These are phyloP conservation scores for Typha latifolia DNA, from an alignment of 176 grass and related monocot genomes.

Conservation along the genomic window DNA sequence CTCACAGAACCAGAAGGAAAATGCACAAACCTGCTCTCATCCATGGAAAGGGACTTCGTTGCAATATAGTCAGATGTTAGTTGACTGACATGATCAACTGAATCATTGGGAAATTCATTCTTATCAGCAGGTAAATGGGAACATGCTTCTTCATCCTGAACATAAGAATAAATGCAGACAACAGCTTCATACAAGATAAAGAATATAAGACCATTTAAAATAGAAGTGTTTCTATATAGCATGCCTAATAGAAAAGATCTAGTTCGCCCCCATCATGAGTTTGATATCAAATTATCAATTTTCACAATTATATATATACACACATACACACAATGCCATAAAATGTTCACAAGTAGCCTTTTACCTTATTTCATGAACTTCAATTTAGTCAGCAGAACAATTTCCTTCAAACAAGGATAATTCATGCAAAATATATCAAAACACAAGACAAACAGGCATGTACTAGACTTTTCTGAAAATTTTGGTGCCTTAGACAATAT, in stretches of 20 bases:
- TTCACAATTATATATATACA: too few species aligned
- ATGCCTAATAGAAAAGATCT: background rate
- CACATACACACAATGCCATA: too few species aligned
- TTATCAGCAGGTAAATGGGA: slow-evolving; percentile 24
- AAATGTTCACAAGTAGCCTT: too few species aligned
- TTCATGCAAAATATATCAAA: too few species aligned
- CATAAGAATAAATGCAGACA: slow-evolving; percentile 4
- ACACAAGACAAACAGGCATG: too few species aligned
- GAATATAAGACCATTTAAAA: background rate
- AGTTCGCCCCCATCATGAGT: too few species aligned
- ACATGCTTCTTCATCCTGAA: slow-evolving; percentile 39
- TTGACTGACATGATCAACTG: slow-evolving; percentile 13
- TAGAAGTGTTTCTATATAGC: slow-evolving; percentile 5
- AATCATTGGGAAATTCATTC: slow-evolving; percentile 11
- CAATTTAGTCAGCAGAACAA: too few species aligned
- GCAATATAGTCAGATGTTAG: slow-evolving; percentile 20
- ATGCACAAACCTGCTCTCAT: slow-evolving; percentile 30
- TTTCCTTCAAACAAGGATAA: too few species aligned
- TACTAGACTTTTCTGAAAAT: too few species aligned
- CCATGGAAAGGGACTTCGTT: slow-evolving; percentile 15
- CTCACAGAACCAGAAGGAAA: background rate
- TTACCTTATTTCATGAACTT: too few species aligned
- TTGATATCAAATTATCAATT: too few species aligned
- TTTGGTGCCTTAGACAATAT: too few species aligned
- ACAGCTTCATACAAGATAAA: slow-evolving; percentile 6